phyloP scores from a whole-genome alignment of 257 asterid species.

The Verbascum thapsus region DNA sequence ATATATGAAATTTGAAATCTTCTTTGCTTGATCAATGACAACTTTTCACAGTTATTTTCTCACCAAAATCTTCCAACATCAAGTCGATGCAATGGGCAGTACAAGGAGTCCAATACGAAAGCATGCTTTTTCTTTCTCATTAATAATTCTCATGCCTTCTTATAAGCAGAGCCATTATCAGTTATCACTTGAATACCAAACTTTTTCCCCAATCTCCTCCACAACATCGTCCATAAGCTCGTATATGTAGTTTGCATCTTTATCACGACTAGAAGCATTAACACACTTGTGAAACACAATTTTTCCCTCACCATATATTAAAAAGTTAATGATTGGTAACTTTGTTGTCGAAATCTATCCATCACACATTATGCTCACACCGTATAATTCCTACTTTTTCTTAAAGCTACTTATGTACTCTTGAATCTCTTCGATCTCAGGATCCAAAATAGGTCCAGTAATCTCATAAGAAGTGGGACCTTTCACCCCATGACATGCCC shows the following conservation, averaged over 20 bases:
- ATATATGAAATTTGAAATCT: not conserved
- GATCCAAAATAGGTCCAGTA: not conserved
- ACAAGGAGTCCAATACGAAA: not conserved
- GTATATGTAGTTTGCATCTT: not conserved
- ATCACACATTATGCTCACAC: not conserved
- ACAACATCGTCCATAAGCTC: not conserved
- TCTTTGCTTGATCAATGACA: not conserved
- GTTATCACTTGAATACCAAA: too few relatives aligned
- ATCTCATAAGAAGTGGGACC: not conserved
- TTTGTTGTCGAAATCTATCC: not conserved
- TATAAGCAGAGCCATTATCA: not conserved
- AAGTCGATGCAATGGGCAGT: not conserved
- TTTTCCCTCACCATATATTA: not conserved
- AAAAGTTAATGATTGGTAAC: not conserved
- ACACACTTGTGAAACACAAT: not conserved
- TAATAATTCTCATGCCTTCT: not conserved
- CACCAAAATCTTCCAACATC: not conserved
- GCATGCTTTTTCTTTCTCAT: not conserved
- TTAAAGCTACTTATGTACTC: too few relatives aligned
- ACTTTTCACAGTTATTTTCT: not conserved
- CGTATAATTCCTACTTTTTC: not conserved
- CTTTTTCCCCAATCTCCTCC: too few relatives aligned
- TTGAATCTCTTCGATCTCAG: too few relatives aligned
- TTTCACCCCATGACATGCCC: not conserved
- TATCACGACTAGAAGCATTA: not conserved